Percentiles rank a stretch among this genome's conserved stretches.
Conservation (phyloP, 345 rosid genomes). For the Gynandropsis gynandra region DNA sequence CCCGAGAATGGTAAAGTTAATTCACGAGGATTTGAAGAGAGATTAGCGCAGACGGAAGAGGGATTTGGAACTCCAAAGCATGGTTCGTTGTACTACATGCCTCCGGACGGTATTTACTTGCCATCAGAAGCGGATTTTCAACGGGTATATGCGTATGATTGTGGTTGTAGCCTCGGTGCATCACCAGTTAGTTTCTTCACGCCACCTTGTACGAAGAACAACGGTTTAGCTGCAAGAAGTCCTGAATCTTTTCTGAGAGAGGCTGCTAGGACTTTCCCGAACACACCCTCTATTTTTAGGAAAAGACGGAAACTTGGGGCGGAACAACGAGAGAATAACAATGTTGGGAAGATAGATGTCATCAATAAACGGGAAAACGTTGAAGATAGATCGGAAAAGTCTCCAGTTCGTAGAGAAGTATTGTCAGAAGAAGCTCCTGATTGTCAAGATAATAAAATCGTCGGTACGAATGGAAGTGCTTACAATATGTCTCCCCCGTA, state of each 20-base stretch:
- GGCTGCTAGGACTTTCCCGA: constrained; percentile 77
- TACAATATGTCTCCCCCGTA: constrained; percentile 89
- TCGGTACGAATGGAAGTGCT: constrained; percentile 35
- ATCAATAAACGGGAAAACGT: constrained; percentile 30
- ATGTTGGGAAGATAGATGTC: constrained; percentile 26
- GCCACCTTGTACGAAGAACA: constrained; percentile 56
- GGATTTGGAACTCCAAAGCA: constrained; percentile 27
- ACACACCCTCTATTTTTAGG: constrained; percentile 86
- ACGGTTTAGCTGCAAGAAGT: constrained; percentile 39
- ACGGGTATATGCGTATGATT: constrained; percentile 31
- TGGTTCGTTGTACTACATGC: constrained; percentile 50
- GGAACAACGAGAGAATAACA: constrained; percentile 24
- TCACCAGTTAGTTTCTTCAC: constrained; percentile 77
- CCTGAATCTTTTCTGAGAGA: constrained; percentile 67
- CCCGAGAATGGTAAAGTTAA: constrained; percentile 29
- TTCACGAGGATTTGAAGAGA: constrained; percentile 17
- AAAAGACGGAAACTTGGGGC: constrained; percentile 47
- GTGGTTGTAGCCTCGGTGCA: constrained; percentile 36
- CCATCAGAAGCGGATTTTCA: constrained; percentile 33
- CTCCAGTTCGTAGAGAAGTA: constrained; percentile 30
- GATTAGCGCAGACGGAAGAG: background rate
- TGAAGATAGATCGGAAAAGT: constrained; percentile 25
- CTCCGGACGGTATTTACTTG: constrained; percentile 31
- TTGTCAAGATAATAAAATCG: constrained; percentile 25
- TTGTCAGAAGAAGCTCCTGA: constrained; percentile 30